A percentile compares a stretch with the other conserved stretches of the same genome.
These are phyloP conservation scores for Phialophora expanda DNA, from an alignment of 2,329 filamentous ascomycete species.

Conservation along the genomic window DNA sequence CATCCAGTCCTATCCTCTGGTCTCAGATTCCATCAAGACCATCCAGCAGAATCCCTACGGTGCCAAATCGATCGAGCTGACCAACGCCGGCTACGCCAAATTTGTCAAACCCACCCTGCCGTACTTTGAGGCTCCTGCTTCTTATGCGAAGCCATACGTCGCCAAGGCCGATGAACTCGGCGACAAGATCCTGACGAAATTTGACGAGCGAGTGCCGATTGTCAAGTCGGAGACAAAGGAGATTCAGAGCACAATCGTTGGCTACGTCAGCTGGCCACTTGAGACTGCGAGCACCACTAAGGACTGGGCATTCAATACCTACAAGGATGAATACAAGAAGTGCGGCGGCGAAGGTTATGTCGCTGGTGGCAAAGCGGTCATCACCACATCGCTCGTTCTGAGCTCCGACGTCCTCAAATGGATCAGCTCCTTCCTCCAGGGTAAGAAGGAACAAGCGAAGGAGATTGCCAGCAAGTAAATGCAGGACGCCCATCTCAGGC, in stretches of 20 bases:
- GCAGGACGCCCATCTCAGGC: neutral
- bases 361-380: conserved; percentile 71
- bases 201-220: conserved; percentile 73
- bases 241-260: conserved; percentile 68
- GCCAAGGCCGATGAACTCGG: conserved; percentile 78
- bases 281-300: conserved; percentile 65
- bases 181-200: conserved; percentile 69
- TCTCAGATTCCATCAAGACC: conserved; percentile 76
- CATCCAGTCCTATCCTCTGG: conserved; percentile 79
- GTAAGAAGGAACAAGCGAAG: conserved; percentile 67
- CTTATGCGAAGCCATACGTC: conserved; percentile 83
- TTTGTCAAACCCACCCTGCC: conserved; percentile 79
- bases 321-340: conserved; percentile 54
- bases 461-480: conserved; percentile 45
- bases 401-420: conserved; percentile 68
- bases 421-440: conserved; percentile 63
- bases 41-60: conserved; percentile 84
- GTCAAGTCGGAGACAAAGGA: conserved; percentile 77
- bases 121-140: conserved; percentile 78
- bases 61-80: conserved; percentile 78
- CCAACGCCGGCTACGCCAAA: conserved; percentile 74
- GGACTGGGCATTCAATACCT: conserved; percentile 51
- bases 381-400: conserved; percentile 71
- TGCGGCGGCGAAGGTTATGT: conserved; percentile 63
- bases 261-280: conserved; percentile 66